These are phyloP conservation scores for Papiliotrema nemorosa DNA, from an alignment of 1,284 basidiomycete genomes.

Conservation along the genomic window DNA sequence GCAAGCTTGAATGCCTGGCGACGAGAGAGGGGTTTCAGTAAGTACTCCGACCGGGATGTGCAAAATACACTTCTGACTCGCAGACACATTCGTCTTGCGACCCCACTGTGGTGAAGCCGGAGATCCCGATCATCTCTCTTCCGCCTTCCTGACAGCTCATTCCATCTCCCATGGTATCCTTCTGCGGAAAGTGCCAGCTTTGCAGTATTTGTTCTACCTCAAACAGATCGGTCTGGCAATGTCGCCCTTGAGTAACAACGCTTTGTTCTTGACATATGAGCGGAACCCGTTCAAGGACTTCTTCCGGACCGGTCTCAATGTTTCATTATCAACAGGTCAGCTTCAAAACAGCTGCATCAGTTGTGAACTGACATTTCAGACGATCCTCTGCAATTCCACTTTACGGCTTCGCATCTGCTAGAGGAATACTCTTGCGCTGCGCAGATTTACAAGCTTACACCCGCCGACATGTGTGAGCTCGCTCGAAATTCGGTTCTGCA, in stretches of 20 bases:
- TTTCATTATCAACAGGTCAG: conserved; percentile 94
- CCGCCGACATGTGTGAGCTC: conserved; percentile 69
- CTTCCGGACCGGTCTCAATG: conserved; percentile 93
- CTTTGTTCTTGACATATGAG: conserved; percentile 92
- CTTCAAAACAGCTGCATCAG: not conserved
- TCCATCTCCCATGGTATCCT: conserved; percentile 99
- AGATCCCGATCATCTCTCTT: conserved; percentile 94
- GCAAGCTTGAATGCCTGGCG: conserved; percentile 93
- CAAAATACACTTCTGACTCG: not conserved
- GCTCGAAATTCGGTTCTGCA: conserved; percentile 95
- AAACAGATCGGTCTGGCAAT: conserved; percentile 97
- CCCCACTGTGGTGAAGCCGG: conserved; percentile 98
- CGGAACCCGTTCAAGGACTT: conserved; percentile 96
- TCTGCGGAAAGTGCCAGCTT: conserved; percentile 91
- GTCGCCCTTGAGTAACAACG: conserved; percentile 97
- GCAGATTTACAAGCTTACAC: conserved; percentile 87
- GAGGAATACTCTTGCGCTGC: conserved; percentile 99
- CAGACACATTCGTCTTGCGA: conserved; percentile 92
- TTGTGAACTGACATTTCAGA: conserved; percentile 15
- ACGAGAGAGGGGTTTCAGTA: conserved; percentile 81
- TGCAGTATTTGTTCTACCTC: conserved; percentile 85
- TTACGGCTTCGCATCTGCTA: conserved; percentile 89
- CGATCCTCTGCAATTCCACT: conserved; percentile 73
- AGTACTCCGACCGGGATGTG: conserved; percentile 40
- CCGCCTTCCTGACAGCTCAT: conserved; percentile 92